A percentile compares a stretch with the other conserved stretches of the same genome.
Evolutionary conservation across 2,329 filamentous ascomycete genomes (phyloP).

Genomic region (Ophiostoma australiae): DNA sequence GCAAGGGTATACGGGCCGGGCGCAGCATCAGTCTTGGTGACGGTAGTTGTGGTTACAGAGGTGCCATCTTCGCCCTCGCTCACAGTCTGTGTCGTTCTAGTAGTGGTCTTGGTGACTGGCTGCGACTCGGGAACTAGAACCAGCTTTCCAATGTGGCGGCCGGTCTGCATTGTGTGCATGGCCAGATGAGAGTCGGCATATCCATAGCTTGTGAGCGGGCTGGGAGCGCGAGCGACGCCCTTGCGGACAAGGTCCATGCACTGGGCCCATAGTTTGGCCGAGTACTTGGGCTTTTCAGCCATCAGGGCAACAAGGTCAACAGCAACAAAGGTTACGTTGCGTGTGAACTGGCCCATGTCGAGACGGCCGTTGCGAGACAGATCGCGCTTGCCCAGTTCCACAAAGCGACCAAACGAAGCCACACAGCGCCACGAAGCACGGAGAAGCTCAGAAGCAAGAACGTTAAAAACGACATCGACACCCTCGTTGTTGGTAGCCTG

Average conservation of each 20-base stretch:
- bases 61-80: conserved; percentile 7
- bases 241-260: conserved; percentile 23
- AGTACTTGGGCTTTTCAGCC: conserved; percentile 21
- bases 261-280: conserved; percentile 26
- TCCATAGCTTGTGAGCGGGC: conserved; percentile 22
- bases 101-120: conserved; percentile 15
- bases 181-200: conserved; percentile 36
- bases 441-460: conserved; percentile 35
- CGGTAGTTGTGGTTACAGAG: conserved; percentile 13
- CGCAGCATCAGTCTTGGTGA: not conserved
- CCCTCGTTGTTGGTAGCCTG: conserved; percentile 33
- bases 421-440: conserved; percentile 37
- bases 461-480: conserved; percentile 38
- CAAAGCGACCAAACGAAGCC: conserved; percentile 36
- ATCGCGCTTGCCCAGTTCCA: conserved; percentile 37
- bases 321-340: conserved; percentile 25
- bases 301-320: conserved; percentile 26
- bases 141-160: conserved; percentile 39
- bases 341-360: conserved; percentile 25
- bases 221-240: conserved; percentile 18
- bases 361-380: conserved; percentile 28
- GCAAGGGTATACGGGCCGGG: conserved; percentile 13
- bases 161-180: conserved; percentile 41
- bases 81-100: not conserved
- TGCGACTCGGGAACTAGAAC: conserved; percentile 25